These are phyloP conservation scores for Candida montana DNA, from an alignment of 805 yeast species.

Conservation along the genomic window DNA sequence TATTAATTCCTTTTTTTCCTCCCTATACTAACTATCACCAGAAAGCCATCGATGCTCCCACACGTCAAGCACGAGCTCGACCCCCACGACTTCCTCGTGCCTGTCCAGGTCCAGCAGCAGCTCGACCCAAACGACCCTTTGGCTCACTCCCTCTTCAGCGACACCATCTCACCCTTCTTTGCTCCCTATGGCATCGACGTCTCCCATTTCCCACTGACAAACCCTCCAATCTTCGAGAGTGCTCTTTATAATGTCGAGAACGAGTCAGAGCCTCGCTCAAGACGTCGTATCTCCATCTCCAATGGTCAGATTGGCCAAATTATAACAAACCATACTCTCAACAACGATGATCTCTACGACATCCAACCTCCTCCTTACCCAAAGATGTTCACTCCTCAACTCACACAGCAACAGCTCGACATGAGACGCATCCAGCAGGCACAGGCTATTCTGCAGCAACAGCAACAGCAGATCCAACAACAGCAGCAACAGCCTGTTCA, in stretches of 20 bases:
- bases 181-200: constrained; percentile 41
- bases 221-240: constrained; percentile 41
- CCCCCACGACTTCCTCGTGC: background rate
- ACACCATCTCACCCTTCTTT: constrained; percentile 36
- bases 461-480: constrained; percentile 7
- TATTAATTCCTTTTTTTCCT: too few species aligned
- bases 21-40: too few species aligned
- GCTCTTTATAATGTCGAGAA: constrained; percentile 29
- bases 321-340: constrained; percentile 32
- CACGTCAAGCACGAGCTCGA: background rate
- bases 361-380: constrained; percentile 31
- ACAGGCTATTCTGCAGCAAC: constrained; percentile 7
- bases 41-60: too few species aligned
- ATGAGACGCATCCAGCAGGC: background rate
- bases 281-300: constrained; percentile 73
- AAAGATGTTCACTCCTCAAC: background rate
- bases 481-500: background rate
- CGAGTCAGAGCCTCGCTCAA: constrained; percentile 31
- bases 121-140: constrained; percentile 4
- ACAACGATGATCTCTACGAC: constrained; percentile 33
- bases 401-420: constrained; percentile 1
- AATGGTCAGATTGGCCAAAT: constrained; percentile 84
- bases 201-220: constrained; percentile 38
- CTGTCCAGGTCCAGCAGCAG: background rate
- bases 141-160: constrained; percentile 21